Percentiles rank a stretch among this genome's conserved stretches.
phyloP scores from a whole-genome alignment of 1,284 basidiomycete genomes.

The Trichosporon sp. region DNA sequence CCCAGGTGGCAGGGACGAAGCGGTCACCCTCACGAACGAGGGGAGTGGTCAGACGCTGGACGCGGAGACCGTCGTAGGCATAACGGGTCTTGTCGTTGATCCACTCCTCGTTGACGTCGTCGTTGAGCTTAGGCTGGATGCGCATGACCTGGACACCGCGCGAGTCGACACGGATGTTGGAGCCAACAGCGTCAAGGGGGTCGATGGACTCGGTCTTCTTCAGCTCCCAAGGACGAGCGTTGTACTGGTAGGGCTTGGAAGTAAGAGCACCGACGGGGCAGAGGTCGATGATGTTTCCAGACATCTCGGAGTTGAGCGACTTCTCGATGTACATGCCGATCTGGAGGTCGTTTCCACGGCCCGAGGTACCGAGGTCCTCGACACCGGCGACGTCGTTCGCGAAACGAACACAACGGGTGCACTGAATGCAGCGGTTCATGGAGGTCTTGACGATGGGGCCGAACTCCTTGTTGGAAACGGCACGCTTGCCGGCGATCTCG shows the following conservation, averaged over 20 bases:
- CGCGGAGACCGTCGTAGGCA: conserved; percentile 90
- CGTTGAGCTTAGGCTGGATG: conserved; percentile 91
- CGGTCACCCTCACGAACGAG: conserved; percentile 87
- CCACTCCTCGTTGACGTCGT: conserved; percentile 99
- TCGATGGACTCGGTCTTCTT: conserved; percentile 98
- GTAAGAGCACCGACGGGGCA: conserved; percentile 95
- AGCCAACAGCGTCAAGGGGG: conserved; percentile 96
- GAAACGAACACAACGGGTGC: conserved; percentile 97
- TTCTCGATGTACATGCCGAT: conserved; percentile 99
- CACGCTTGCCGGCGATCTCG: conserved; percentile 95
- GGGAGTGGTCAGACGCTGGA: conserved; percentile 91
- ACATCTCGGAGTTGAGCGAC: conserved; percentile 95
- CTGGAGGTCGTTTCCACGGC: conserved; percentile 96
- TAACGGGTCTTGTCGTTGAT: conserved; percentile 99
- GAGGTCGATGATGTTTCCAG: conserved; percentile 94
- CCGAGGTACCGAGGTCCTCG: conserved; percentile 93
- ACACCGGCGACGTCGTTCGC: conserved; percentile 99
- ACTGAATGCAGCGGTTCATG: conserved; percentile 99
- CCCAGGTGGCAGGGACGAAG: conserved; percentile 89
- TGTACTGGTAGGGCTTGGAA: conserved; percentile 96
- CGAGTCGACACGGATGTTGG: conserved; percentile 95
- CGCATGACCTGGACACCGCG: conserved; percentile 96
- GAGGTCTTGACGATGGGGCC: conserved; percentile 97
- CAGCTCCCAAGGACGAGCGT: conserved; percentile 95
- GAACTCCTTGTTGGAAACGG: conserved; percentile 97